These are phyloP conservation scores for Trichophyton rubrum DNA, from an alignment of 2,329 filamentous ascomycete species.

Conservation along the genomic window DNA sequence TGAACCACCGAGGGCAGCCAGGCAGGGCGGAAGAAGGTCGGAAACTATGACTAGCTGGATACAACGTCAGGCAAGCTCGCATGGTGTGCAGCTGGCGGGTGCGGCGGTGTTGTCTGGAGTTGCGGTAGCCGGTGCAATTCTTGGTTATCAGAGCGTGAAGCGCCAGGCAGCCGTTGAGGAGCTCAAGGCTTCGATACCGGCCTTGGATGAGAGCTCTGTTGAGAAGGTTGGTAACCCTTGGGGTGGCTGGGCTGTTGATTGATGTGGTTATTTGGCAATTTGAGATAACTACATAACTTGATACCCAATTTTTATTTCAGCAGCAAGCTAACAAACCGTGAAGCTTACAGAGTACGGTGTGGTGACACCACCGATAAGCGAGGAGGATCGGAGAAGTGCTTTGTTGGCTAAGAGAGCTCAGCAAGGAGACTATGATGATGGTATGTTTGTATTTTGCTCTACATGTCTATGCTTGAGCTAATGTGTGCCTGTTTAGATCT, in stretches of 20 bases:
- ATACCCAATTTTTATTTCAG: not conserved
- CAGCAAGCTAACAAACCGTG: conserved; percentile 27
- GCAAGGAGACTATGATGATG: conserved; percentile 52
- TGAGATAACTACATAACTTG: no score
- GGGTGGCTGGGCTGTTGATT: not conserved
- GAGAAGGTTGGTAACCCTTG: conserved; percentile 31
- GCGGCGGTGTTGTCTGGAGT: conserved; percentile 33
- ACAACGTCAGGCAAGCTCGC: conserved; percentile 30
- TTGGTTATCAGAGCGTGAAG: conserved; percentile 45
- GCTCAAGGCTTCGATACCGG: conserved; percentile 50
- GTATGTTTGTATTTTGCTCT: conserved; percentile 20
- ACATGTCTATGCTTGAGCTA: not conserved
- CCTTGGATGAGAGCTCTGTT: conserved; percentile 38
- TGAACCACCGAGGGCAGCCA: not conserved
- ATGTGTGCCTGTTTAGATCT: conserved; percentile 45
- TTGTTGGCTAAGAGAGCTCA: conserved; percentile 48
- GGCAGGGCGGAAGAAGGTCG: not conserved
- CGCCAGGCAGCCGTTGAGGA: conserved; percentile 44
- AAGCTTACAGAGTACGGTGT: conserved; percentile 41
- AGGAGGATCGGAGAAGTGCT: conserved; percentile 47
- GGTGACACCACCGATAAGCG: conserved; percentile 24
- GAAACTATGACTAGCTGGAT: conserved; percentile 34
- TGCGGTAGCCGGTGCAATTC: conserved; percentile 39
- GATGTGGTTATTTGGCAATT: not conserved
- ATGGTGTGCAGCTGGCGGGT: conserved; percentile 31